Evolutionary conservation across 2,329 filamentous ascomycete species (phyloP).

Genomic region (Colletotrichum graminicola): DNA sequence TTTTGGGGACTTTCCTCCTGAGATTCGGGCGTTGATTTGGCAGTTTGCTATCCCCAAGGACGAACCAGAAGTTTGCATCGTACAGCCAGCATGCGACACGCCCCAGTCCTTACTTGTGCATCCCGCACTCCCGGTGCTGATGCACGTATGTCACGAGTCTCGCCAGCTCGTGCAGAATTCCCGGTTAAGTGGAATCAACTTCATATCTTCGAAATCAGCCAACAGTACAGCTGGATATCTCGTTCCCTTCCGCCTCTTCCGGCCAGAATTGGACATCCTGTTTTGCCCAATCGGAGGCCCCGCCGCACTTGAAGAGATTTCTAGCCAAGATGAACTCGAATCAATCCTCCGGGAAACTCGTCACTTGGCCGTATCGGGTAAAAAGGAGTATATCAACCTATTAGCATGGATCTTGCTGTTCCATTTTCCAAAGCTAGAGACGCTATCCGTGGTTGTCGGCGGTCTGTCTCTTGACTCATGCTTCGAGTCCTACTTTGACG

Average conservation of each 20-base stretch:
- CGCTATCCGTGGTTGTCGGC: constrained; percentile 6
- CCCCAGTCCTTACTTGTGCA: constrained; percentile 17
- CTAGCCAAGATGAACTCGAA: constrained; percentile 8
- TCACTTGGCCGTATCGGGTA: constrained; percentile 9
- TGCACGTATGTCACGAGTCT: constrained; percentile 28
- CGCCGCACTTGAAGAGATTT: constrained; percentile 1
- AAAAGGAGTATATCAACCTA: constrained; percentile 9
- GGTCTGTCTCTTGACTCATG: neutral
- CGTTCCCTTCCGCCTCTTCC: constrained; percentile 3
- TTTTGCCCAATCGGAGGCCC: constrained; percentile 7
- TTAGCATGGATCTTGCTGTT: constrained; percentile 13
- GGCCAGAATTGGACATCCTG: constrained; percentile 8
- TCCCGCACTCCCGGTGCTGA: constrained; percentile 20
- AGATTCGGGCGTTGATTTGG: constrained; percentile 10
- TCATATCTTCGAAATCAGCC: neutral
- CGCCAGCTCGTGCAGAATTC: constrained; percentile 16
- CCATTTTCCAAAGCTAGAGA: constrained; percentile 20
- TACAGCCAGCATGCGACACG: constrained; percentile 7
- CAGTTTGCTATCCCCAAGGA: constrained; percentile 11
- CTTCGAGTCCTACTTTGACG: constrained; percentile 9
- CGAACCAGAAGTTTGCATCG: constrained; percentile 25
- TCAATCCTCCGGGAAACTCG: constrained; percentile 9
- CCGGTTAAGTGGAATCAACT: neutral
- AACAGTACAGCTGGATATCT: neutral
- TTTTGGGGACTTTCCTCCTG: constrained; percentile 9